Evolutionary conservation across 208 protist species (phyloP), one percentile per base, ranked within the genome.

Genomic region (Polymyxa betae): DNA sequence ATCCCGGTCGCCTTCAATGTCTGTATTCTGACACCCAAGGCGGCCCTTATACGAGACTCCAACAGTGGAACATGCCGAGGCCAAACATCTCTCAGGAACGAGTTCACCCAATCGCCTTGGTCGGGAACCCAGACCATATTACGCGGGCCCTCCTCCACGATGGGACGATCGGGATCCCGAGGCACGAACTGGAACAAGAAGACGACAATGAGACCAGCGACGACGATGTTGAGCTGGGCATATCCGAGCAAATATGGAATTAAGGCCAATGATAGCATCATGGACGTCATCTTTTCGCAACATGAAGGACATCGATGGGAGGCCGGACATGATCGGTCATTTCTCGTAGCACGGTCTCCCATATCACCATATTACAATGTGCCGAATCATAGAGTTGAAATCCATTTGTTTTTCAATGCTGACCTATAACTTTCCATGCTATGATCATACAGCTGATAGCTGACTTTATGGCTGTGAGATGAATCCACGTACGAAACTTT

Each of bases 61-160:
- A 82, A n/a, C 72, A 82, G 35, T 38, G 10, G 72, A 35, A 38
- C 5, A n/a, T 82, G 72, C 16, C 72, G 72, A n/a, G 72, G 72
- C 72, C 72, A 82, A n/a, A 82, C n/a, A 82, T 82, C 72, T 35
- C 35, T 5, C n/a, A 82, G n/a, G n/a, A 82, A 82, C 72, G 72
- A 82, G 40, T 82, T 82, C 35, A 82, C 10, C 72, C 72, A 82
- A 16, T 82, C 72, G 72, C 72, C 72, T 12, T 82, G 72, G n/a
- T 82, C 72, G 5, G 5, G 16, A n/a, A 82, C 72, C 72, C 72
- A 82, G 49, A 60, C 49, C 49, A 60, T 60, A 24, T 60, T 60
- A 5, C 49, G 49, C 49, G 49, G 49, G 49, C 12, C 49, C 12
- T 5, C 24, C 12, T 60, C 49, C 12, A 5, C 24, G 49, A 24